Evolutionary conservation across 1,284 basidiomycete species (phyloP).

Genomic region (Erythrobasidium hasegawianum): DNA sequence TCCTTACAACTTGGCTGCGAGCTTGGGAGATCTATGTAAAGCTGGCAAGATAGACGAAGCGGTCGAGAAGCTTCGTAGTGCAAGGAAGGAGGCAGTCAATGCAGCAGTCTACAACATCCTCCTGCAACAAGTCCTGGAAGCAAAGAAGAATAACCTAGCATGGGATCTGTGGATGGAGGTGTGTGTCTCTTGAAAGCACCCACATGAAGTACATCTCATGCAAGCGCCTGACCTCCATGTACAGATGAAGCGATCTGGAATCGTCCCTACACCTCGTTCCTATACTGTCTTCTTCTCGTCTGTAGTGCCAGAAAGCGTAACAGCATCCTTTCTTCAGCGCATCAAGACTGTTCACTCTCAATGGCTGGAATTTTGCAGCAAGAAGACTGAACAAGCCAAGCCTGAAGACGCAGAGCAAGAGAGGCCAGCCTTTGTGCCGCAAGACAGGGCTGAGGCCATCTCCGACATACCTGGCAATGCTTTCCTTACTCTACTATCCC

Average conservation of each 20-base stretch:
- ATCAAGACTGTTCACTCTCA: conserved; percentile 12
- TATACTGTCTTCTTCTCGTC: conserved; percentile 32
- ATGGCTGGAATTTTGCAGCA: conserved; percentile 10
- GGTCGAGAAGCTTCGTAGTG: conserved; percentile 1
- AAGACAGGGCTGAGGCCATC: conserved; percentile 6
- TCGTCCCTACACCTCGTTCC: conserved; percentile 20
- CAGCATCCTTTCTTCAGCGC: background rate
- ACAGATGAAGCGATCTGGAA: conserved; percentile 26
- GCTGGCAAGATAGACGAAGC: background rate
- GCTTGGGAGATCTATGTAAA: conserved; percentile 5
- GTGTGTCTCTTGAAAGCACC: no score
- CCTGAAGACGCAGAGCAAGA: no score
- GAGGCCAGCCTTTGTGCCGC: no score
- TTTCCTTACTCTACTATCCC: conserved; percentile 8
- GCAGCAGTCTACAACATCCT: conserved; percentile 26
- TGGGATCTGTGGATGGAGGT: conserved; percentile 32
- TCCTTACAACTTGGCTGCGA: conserved; percentile 8
- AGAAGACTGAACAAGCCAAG: conserved; percentile 2
- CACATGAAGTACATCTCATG: no score
- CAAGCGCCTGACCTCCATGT: no score
- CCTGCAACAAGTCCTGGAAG: conserved; percentile 4
- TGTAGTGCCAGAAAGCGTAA: background rate
- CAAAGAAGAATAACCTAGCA: background rate
- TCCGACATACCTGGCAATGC: conserved; percentile 18
- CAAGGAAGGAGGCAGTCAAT: conserved; percentile 5